Evolutionary conservation across 192 early-diverging fungal species (phyloP).

Genomic region (Backusella macrospora): DNA sequence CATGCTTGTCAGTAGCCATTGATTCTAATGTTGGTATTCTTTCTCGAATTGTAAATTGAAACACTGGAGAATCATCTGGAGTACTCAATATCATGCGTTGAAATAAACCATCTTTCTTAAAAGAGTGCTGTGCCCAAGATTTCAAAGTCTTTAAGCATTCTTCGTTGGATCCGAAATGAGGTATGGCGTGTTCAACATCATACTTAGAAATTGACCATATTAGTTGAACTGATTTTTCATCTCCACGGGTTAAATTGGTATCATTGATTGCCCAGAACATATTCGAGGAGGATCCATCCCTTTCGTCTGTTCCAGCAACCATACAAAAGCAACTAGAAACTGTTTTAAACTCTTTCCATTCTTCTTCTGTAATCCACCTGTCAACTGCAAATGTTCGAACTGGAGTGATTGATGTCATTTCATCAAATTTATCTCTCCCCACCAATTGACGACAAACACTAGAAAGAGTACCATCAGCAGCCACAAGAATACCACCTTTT

Average conservation of each 20-base stretch:
- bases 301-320: neutral
- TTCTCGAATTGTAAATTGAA: constrained; percentile 12
- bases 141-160: neutral
- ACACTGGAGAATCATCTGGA: neutral
- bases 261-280: neutral
- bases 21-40: neutral
- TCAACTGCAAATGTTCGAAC: neutral
- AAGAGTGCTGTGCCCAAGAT: neutral
- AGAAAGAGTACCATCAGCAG: constrained; percentile 41
- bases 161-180: neutral
- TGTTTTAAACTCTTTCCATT: neutral
- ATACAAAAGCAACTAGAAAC: neutral
- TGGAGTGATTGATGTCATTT: neutral
- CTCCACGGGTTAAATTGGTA: neutral
- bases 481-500: constrained; percentile 38
- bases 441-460: constrained; percentile 25
- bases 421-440: neutral
- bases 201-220: neutral
- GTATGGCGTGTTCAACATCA: neutral
- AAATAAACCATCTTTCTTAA: neutral
- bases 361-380: constrained; percentile 10
- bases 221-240: neutral
- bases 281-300: neutral
- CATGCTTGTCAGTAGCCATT: neutral
- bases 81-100: neutral